Evolutionary conservation across 495 filamentous ascomycete species (phyloP), one percentile per base, ranked within the genome.

Genomic region (Podospora bellae-mahoneyi): DNA sequence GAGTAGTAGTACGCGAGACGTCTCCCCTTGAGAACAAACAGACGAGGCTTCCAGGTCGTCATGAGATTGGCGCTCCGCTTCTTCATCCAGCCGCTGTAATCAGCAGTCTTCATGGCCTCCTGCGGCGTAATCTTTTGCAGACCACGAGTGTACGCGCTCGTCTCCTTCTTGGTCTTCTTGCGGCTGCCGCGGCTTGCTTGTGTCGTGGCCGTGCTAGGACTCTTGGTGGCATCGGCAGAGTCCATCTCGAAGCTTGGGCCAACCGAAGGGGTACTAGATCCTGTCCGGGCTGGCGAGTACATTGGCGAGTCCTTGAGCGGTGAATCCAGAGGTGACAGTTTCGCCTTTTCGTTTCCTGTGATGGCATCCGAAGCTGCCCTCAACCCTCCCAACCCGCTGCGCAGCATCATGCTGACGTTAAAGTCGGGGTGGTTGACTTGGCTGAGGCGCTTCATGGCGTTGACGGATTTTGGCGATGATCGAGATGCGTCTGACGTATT

Each of bases 41-140:
- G 86, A 9, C 96, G 89, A 55, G 92, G 88, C 75, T 98, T 98
- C 96, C 96, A 99, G 1, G 92, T 97, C 3, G 92, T 91, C 91
- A 97, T 96, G 62, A 97, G 81, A 70, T 95, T 95, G 2, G 92
- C 92, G 60, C 92, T 96, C 73, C 93, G 89, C 85, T 99, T 99
- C 83, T 97, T 98, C 96, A 99, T 99, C 96, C 96, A 99, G 27
- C 96, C 96, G 70, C 89, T 93, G 74, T 94, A 99, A 73, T 99
- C 95, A 60, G 92, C 94, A 65, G 87, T 89, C 64, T 85, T 80
- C 79, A 97, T 94, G 68, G 95, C 92, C 75, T 96, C 92, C 62
- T 87, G 83, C 0, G 96, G 96, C 0, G 86, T 81, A 71, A 94
- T 91, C 79, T 92, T 91, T 73, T 91, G 87, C 20, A 98, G 81